Base-by-base conservation (phyloP, 805 yeast genomes). In the Candida yuanshanica region DNA sequence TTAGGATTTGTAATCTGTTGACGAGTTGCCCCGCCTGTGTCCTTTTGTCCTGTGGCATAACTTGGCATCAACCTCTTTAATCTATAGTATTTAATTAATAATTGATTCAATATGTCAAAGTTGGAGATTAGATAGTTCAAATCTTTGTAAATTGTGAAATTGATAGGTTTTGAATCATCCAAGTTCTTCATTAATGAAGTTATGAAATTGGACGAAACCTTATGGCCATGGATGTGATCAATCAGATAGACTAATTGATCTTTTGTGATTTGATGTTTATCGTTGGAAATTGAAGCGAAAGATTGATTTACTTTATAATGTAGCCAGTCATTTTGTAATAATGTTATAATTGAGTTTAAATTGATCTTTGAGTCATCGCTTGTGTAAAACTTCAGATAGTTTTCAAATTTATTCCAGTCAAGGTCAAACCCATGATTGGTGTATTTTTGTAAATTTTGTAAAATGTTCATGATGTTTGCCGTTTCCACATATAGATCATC, bases 321-420 rank as follows among this genome's bases (percentile, higher is more conserved):
- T 24, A 63, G 54, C 42, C 69, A 52, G 41, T 69, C 74, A 33
- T 55, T 63, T 44, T 68, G 70, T n/a, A 69, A 37, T 32, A 68
- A 59, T 1, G 70, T 60, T 4, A 66, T 60, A n/a, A 68, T 48
- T 2, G 71, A 65, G 45, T 65, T 66, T 27, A 68, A 49, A 33
- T 65, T 60, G 24, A 69, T 45, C 42, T 55, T 59, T 11, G 63
- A 45, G 20, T 58, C 56, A 12, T 53, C 49, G 5, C 39, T 42
- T 4, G 47, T 39, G 39, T 54, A 54, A 10, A 47, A 34, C 20
- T 44, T 45, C 33, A 54, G 33, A 39, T 49, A 39, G 4, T 39
- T 49, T 7, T 42, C 18, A 9, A 66, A 59, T 4, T 52, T 45
- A 24, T 55, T 43, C 72, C 72, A 68, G 44, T 65, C 53, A 16